Conservation (phyloP, 2,329 filamentous ascomycete species). For the Aspergillus ustus region DNA sequence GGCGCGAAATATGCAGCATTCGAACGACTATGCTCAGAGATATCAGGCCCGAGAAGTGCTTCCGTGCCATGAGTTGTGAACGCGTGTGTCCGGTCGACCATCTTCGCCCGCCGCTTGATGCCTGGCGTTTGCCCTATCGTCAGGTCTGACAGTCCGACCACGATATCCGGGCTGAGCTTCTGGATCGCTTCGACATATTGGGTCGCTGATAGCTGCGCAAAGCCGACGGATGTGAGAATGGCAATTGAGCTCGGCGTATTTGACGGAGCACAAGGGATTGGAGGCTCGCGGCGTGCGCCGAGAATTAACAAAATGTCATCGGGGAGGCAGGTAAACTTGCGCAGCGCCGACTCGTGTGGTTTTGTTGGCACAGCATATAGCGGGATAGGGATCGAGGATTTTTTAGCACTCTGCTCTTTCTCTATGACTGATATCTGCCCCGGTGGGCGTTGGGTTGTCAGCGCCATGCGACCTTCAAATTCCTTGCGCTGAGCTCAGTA, state of each 20-base stretch:
- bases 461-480: slow-evolving; percentile 16
- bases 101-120: slow-evolving; percentile 76
- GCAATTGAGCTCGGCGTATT: slow-evolving; percentile 74
- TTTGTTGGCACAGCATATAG: slow-evolving; percentile 56
- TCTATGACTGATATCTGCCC: slow-evolving; percentile 63
- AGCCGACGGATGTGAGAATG: slow-evolving; percentile 86
- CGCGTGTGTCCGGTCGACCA: slow-evolving; percentile 81
- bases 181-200: slow-evolving; percentile 70
- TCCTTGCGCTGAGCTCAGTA: slow-evolving; percentile 14
- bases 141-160: slow-evolving; percentile 76
- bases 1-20: slow-evolving; percentile 64
- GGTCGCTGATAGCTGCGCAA: slow-evolving; percentile 69
- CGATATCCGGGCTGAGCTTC: slow-evolving; percentile 77
- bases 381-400: slow-evolving; percentile 47
- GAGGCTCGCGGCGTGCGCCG: slow-evolving; percentile 75
- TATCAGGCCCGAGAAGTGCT: slow-evolving; percentile 42
- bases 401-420: slow-evolving; percentile 47
- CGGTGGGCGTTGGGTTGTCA: slow-evolving; percentile 36
- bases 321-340: slow-evolving; percentile 76
- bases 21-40: slow-evolving; percentile 32
- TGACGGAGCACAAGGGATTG: slow-evolving; percentile 69
- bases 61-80: slow-evolving; percentile 75
- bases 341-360: slow-evolving; percentile 62
- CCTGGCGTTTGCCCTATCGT: slow-evolving; percentile 65
- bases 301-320: slow-evolving; percentile 70